phyloP scores from a whole-genome alignment of 73 alveolate genomes.

The Stentor coeruleus region DNA sequence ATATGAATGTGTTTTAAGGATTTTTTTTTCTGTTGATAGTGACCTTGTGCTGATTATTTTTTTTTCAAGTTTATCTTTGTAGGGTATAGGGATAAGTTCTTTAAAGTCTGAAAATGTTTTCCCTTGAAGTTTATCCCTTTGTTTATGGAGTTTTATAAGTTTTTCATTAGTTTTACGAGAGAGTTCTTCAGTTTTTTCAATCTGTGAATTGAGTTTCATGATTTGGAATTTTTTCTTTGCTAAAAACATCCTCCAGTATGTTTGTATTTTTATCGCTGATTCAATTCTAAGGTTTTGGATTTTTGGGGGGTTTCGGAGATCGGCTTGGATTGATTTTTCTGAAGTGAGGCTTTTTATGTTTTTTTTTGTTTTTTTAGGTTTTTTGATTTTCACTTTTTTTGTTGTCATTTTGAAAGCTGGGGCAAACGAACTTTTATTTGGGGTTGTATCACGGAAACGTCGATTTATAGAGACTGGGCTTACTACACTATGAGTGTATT shows the following conservation, averaged over 20 bases:
- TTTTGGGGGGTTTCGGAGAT: not conserved
- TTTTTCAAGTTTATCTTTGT: no score
- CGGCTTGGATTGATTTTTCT: not conserved
- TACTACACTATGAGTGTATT: not conserved
- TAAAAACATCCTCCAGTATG: not conserved
- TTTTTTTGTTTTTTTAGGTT: not conserved
- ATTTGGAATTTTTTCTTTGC: not conserved
- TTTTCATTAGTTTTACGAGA: not conserved
- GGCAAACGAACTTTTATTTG: not conserved
- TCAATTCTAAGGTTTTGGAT: conserved; percentile 3
- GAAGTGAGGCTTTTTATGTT: not conserved
- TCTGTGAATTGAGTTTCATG: not conserved
- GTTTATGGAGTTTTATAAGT: not conserved
- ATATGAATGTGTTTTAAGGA: no score
- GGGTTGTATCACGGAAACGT: not conserved
- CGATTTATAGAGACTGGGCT: not conserved
- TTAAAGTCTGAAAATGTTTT: not conserved
- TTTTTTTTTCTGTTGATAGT: no score
- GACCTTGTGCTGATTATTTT: no score
- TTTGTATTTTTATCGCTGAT: not conserved
- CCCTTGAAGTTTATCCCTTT: no score
- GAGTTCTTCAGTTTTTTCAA: not conserved
- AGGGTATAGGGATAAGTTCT: not conserved
- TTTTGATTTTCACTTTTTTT: not conserved
- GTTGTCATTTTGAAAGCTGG: not conserved